phyloP scores from a whole-genome alignment of 805 yeast genomes.

The Metschnikowia chrysomelidarum region DNA sequence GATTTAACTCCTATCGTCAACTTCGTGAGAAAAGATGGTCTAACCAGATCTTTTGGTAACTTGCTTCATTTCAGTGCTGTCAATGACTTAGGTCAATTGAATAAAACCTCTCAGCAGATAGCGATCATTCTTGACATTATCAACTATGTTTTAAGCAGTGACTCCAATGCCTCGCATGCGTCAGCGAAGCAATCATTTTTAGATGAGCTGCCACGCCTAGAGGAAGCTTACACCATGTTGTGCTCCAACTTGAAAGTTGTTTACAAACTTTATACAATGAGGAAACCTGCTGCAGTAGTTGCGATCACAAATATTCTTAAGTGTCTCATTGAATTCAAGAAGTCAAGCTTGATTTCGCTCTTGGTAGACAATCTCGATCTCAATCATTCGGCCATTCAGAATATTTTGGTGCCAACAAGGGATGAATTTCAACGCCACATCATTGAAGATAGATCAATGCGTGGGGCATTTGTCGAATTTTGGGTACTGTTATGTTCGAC shows the following conservation, averaged over 20 bases:
- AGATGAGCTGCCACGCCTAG: slow-evolving; percentile 21
- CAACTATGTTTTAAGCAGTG: slow-evolving; percentile 19
- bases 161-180: slow-evolving; percentile 12
- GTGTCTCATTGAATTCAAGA: slow-evolving; percentile 48
- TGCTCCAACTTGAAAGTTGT: slow-evolving; percentile 56
- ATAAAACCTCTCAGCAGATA: slow-evolving; percentile 34
- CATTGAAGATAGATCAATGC: slow-evolving; percentile 40
- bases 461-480: slow-evolving; percentile 60
- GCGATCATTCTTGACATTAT: slow-evolving; percentile 35
- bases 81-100: slow-evolving; percentile 52
- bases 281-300: slow-evolving; percentile 57
- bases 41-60: slow-evolving; percentile 33
- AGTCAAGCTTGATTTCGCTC: slow-evolving; percentile 52
- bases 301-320: slow-evolving; percentile 60
- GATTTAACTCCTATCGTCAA: slow-evolving; percentile 20
- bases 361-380: slow-evolving; percentile 70
- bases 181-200: slow-evolving; percentile 14
- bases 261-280: slow-evolving; percentile 62
- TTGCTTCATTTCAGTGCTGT: slow-evolving; percentile 45
- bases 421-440: slow-evolving; percentile 39
- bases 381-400: slow-evolving; percentile 57
- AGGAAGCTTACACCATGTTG: slow-evolving; percentile 48
- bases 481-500: slow-evolving; percentile 51
- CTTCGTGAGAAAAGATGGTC: slow-evolving; percentile 29
- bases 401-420: slow-evolving; percentile 49